Conservation (phyloP, 2,329 filamentous ascomycete species). For the Waltergamsia citrina region DNA sequence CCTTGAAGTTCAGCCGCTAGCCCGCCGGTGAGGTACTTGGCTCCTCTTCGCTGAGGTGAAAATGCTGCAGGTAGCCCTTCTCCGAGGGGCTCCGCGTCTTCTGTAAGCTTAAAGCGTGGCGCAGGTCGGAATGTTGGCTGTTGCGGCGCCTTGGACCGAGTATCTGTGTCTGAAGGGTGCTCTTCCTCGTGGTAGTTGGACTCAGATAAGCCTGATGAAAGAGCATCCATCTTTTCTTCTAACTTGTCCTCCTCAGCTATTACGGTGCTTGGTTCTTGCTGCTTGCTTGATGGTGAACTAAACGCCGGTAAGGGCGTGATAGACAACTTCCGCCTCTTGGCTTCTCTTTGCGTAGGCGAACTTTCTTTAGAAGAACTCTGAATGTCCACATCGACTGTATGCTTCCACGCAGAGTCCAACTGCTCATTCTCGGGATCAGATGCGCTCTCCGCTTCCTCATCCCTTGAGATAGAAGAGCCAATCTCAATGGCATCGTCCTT, state of each 20-base stretch:
- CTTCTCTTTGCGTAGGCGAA: slow-evolving; percentile 8
- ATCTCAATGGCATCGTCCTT: slow-evolving; percentile 10
- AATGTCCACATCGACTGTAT: too few species aligned
- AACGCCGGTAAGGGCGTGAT: slow-evolving; percentile 13
- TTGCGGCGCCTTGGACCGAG: slow-evolving; percentile 10
- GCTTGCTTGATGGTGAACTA: slow-evolving; percentile 5
- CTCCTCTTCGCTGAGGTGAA: slow-evolving; percentile 25
- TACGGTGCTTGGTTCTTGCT: too few species aligned
- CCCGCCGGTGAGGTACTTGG: slow-evolving; percentile 23
- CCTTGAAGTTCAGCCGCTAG: slow-evolving; percentile 28
- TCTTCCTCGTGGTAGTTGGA: background rate
- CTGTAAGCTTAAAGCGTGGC: slow-evolving; percentile 27
- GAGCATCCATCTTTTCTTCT: too few species aligned
- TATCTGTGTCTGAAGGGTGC: slow-evolving; percentile 5
- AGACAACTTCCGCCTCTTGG: slow-evolving; percentile 17
- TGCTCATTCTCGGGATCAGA: too few species aligned
- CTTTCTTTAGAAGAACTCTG: too few species aligned
- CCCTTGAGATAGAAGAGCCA: too few species aligned
- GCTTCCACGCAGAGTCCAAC: too few species aligned
- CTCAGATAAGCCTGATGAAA: too few species aligned
- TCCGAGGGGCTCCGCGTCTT: slow-evolving; percentile 8
- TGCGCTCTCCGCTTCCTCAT: too few species aligned
- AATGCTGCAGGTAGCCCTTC: slow-evolving; percentile 18
- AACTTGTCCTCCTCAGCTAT: too few species aligned
- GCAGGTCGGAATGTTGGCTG: slow-evolving; percentile 27